Percentiles rank a stretch among this genome's conserved stretches.
These are phyloP conservation scores for Suillus fuscotomentosus DNA, from an alignment of 768 basidiomycete species.

Conservation along the genomic window DNA sequence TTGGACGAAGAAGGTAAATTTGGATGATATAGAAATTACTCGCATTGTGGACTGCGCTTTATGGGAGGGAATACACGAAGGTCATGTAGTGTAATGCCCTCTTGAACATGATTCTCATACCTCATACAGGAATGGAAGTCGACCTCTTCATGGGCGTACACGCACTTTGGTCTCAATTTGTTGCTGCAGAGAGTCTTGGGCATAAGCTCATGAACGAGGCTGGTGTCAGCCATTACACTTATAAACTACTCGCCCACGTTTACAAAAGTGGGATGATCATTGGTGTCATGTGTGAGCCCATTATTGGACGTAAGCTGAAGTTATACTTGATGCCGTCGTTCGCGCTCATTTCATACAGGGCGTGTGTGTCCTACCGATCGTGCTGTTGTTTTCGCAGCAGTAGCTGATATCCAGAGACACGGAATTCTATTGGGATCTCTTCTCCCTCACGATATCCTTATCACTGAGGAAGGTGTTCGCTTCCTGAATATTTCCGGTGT, in stretches of 20 bases:
- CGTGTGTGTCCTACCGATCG: slow-evolving; percentile 23
- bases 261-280: slow-evolving; percentile 27
- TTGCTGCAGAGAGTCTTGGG: slow-evolving; percentile 26
- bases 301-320: slow-evolving; percentile 24
- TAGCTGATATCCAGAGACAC: slow-evolving; percentile 30
- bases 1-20: slow-evolving; percentile 34
- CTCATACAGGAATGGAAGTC: slow-evolving; percentile 22
- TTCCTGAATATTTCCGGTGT: slow-evolving; percentile 23
- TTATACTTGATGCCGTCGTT: neutral
- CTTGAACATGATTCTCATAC: neutral
- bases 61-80: slow-evolving; percentile 32
- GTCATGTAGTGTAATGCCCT: slow-evolving; percentile 7
- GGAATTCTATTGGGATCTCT: slow-evolving; percentile 21
- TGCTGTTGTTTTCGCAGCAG: slow-evolving; percentile 25
- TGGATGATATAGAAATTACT: slow-evolving; percentile 31
- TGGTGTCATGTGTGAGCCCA: slow-evolving; percentile 30
- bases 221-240: slow-evolving; percentile 28
- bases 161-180: slow-evolving; percentile 21
- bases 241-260: slow-evolving; percentile 27
- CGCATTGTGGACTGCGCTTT: slow-evolving; percentile 17
- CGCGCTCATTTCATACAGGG: slow-evolving; percentile 18
- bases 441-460: slow-evolving; percentile 21
- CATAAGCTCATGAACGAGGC: slow-evolving; percentile 29
- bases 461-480: slow-evolving; percentile 28
- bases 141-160: slow-evolving; percentile 28